These are phyloP conservation scores for Angophora floribunda DNA, from an alignment of 345 rosid genomes.

Conservation along the genomic window DNA sequence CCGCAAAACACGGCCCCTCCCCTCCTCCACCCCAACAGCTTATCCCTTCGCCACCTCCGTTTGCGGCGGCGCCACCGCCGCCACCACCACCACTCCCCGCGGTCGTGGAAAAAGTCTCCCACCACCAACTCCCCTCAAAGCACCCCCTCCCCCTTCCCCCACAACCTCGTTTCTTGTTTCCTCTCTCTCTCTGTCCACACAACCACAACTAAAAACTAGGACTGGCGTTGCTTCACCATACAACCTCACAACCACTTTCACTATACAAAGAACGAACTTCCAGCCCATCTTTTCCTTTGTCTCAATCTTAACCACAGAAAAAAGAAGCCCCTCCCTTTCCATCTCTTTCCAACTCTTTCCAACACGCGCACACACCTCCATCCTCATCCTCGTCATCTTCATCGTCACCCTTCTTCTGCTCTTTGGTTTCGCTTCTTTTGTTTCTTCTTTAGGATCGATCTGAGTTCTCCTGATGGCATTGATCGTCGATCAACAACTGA, in stretches of 20 bases:
- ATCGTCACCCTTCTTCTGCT: not conserved
- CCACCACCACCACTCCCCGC: not conserved
- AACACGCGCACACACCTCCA: not conserved
- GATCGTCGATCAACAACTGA: conserved; percentile 37
- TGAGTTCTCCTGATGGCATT: conserved; percentile 31
- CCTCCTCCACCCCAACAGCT: not conserved
- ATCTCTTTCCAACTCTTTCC: not conserved
- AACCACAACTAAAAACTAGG: conserved; percentile 51
- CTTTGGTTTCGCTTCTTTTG: not conserved
- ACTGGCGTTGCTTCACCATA: conserved; percentile 30
- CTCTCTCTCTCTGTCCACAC: conserved; percentile 8
- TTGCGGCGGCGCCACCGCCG: conserved; percentile 41
- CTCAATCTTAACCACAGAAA: not conserved
- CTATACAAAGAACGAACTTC: conserved; percentile 29
- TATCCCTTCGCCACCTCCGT: conserved; percentile 4
- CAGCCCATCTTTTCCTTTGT: conserved; percentile 4
- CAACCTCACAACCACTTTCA: conserved; percentile 32
- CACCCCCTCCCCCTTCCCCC: not conserved
- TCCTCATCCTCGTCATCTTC: not conserved
- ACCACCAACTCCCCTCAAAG: not conserved
- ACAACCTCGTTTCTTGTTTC: not conserved
- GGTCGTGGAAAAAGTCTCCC: conserved; percentile 48
- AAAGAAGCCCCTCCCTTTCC: not conserved
- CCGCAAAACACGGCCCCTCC: conserved; percentile 2
- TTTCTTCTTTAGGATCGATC: not conserved